Conservation (phyloP, 108 stramenopile species). For the Cyclotella choctawhatcheeana region DNA sequence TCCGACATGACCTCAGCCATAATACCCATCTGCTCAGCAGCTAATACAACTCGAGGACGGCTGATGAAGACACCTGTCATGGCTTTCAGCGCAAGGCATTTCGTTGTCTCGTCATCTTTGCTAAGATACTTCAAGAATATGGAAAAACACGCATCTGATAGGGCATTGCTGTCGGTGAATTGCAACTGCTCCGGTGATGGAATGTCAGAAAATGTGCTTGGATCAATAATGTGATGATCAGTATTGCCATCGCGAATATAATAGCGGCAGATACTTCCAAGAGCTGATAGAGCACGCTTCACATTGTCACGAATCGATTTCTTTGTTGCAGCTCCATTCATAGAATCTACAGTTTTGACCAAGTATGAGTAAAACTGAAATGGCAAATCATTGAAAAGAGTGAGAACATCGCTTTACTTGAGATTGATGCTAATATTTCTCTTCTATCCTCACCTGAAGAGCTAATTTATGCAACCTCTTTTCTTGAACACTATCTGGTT, state of each 20-base stretch:
- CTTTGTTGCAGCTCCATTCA: conserved; percentile 47
- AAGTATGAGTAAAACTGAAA: conserved; percentile 75
- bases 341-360: conserved; percentile 52
- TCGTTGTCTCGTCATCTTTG: conserved; percentile 67
- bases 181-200: conserved; percentile 22
- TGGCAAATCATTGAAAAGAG: background rate
- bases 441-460: conserved; percentile 33
- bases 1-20: conserved; percentile 61
- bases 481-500: conserved; percentile 42
- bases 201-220: conserved; percentile 20
- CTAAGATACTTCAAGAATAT: conserved; percentile 64
- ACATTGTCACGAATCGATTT: conserved; percentile 59
- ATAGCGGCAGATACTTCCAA: conserved; percentile 78
- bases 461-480: conserved; percentile 63
- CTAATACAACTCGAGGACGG: conserved; percentile 76
- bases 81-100: conserved; percentile 76
- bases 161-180: conserved; percentile 26
- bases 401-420: background rate
- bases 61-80: conserved; percentile 80
- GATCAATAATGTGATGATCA: conserved; percentile 45
- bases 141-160: conserved; percentile 62
- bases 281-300: conserved; percentile 66
- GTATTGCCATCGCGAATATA: conserved; percentile 34
- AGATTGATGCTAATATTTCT: background rate
- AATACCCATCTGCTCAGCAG: conserved; percentile 70